Conservation (phyloP, 345 rosid genomes). For the Litchi chinensis region DNA sequence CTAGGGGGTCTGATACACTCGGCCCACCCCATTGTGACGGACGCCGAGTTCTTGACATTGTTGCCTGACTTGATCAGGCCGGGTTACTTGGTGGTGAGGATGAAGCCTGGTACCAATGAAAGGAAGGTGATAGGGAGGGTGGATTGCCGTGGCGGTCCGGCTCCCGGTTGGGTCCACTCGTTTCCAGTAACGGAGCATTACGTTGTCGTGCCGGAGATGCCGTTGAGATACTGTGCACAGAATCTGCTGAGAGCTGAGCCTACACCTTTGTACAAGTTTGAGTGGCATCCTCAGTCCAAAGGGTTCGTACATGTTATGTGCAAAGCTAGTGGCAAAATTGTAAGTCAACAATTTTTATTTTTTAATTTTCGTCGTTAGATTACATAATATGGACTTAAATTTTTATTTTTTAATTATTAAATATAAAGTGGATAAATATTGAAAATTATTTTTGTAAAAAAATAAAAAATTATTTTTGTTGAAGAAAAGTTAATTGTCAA, state of each 20-base stretch:
- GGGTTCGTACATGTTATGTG: conserved; percentile 83
- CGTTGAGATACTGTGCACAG: conserved; percentile 75
- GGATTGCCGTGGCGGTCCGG: conserved; percentile 72
- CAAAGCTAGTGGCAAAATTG: conserved; percentile 81
- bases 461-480: too few relatives aligned
- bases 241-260: conserved; percentile 89
- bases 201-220: conserved; percentile 88
- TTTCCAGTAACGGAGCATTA: conserved; percentile 90
- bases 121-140: conserved; percentile 88
- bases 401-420: too few relatives aligned
- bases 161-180: conserved; percentile 97
- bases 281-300: conserved; percentile 85
- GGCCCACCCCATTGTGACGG: conserved; percentile 91
- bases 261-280: conserved; percentile 86
- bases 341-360: conserved; percentile 33
- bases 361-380: background rate
- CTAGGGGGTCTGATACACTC: conserved; percentile 82
- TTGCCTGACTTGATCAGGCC: conserved; percentile 79
- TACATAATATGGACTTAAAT: too few relatives aligned
- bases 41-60: conserved; percentile 69
- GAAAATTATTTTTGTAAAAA: too few relatives aligned
- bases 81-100: conserved; percentile 79
- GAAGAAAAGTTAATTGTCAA: too few relatives aligned
- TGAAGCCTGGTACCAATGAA: conserved; percentile 74
- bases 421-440: too few relatives aligned